phyloP scores from a whole-genome alignment of 225 moss, liverwort and hornwort genomes.

The Climacium dendroides region DNA sequence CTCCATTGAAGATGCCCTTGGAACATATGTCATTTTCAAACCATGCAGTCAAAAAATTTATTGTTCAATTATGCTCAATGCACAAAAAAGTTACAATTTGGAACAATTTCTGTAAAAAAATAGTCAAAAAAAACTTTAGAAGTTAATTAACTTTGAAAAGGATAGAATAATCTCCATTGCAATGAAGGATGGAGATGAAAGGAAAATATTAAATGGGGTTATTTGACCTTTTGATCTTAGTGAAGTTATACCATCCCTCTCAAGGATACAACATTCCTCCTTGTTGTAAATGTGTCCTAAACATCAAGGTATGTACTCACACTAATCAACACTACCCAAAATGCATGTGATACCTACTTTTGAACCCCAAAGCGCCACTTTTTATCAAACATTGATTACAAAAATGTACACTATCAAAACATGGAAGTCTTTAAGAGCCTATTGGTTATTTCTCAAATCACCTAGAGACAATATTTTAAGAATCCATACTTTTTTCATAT shows the following conservation, averaged over 20 bases:
- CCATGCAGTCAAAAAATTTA: too few species aligned
- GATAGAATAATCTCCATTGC: fast-evolving
- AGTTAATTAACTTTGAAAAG: background rate
- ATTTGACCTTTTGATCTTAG: background rate
- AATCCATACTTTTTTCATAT: background rate
- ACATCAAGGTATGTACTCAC: fast-evolving
- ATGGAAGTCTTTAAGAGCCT: background rate
- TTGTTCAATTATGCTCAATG: background rate
- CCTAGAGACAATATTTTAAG: background rate
- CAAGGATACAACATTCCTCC: too few species aligned
- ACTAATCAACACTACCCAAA: background rate
- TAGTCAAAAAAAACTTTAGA: background rate
- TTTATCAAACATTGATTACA: background rate
- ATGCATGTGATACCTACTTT: background rate
- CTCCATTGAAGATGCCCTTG: too few species aligned
- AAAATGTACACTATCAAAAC: background rate
- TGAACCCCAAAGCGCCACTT: fast-evolving
- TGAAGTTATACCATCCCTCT: background rate
- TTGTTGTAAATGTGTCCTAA: background rate
- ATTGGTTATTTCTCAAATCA: background rate
- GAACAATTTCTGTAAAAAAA: background rate
- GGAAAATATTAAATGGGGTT: background rate
- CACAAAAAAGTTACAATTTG: background rate
- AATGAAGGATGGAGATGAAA: background rate
- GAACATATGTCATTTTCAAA: too few species aligned